Conservation (phyloP, 163 green algal species). For the Coccomyxa subellipsoidea region DNA sequence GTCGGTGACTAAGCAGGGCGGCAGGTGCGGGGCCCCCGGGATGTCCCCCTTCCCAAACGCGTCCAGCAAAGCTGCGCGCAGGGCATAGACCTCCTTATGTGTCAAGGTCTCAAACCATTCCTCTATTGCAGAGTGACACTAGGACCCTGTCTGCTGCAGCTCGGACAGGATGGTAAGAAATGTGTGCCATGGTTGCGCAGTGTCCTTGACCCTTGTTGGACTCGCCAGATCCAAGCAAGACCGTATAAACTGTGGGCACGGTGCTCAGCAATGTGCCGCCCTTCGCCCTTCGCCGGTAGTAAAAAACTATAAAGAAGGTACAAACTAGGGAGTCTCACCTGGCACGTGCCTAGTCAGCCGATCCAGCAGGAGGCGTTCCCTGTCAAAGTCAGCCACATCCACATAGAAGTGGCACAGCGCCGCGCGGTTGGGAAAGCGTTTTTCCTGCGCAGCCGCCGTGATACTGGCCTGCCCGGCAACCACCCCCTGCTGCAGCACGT, state of each 20-base stretch:
- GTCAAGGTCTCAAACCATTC: too few species aligned
- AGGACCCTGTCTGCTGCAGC: too few species aligned
- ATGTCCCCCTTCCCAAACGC: neutral
- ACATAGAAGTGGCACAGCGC: neutral
- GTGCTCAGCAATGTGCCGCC: too few species aligned
- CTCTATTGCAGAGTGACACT: too few species aligned
- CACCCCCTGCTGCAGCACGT: neutral
- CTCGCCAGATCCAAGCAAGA: too few species aligned
- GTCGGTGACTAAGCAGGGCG: constrained; percentile 6
- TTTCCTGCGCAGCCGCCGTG: neutral
- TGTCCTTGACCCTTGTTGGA: too few species aligned
- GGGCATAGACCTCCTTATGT: too few species aligned
- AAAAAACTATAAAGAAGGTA: neutral
- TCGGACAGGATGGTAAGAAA: too few species aligned
- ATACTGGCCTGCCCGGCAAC: neutral
- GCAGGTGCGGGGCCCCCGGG: neutral
- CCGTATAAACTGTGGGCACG: too few species aligned
- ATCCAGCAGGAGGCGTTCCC: neutral
- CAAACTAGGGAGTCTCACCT: neutral
- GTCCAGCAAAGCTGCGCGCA: neutral
- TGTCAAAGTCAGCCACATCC: neutral
- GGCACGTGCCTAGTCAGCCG: neutral
- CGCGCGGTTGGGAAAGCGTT: neutral
- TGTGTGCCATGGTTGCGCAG: too few species aligned
- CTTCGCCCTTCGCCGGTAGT: too few species aligned